phyloP scores from a whole-genome alignment of 352 stramenopile species.

The Phytophthora boehmeriae region DNA sequence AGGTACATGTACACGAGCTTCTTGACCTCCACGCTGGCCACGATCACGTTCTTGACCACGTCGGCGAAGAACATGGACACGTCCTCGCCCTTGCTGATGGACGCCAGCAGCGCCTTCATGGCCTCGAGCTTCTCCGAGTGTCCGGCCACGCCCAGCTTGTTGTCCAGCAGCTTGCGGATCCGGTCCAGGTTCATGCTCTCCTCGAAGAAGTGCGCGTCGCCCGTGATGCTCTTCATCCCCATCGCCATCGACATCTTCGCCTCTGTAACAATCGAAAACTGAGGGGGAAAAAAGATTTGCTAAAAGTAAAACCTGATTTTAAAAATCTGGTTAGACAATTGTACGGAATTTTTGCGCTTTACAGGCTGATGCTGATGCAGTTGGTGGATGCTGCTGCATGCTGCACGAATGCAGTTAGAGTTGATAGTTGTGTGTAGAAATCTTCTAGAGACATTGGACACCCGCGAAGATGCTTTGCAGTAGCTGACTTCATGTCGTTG shows the following conservation, averaged over 20 bases:
- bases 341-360: neutral
- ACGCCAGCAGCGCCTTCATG: conserved; percentile 98
- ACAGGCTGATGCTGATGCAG: conserved; percentile 21
- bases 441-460: conserved; percentile 23
- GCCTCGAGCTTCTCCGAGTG: conserved; percentile 93
- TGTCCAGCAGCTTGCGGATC: conserved; percentile 88
- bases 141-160: conserved; percentile 86
- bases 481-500: neutral
- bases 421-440: conserved; percentile 44
- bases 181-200: conserved; percentile 94
- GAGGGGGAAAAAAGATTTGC: neutral
- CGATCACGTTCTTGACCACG: conserved; percentile 96
- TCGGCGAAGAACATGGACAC: conserved; percentile 98
- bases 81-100: conserved; percentile 97
- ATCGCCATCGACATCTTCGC: conserved; percentile 26
- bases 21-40: conserved; percentile 97
- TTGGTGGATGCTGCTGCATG: conserved; percentile 28
- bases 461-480: conserved; percentile 1
- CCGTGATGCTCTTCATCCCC: conserved; percentile 79
- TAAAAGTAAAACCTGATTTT: no score
- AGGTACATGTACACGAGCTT: conserved; percentile 99
- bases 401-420: conserved; percentile 32
- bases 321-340: no score
- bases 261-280: neutral
- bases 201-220: conserved; percentile 97